Evolutionary conservation across 2,329 filamentous ascomycete genomes (phyloP), one percentile per base, ranked within the genome.

Genomic region (Hypoxylon sp.): DNA sequence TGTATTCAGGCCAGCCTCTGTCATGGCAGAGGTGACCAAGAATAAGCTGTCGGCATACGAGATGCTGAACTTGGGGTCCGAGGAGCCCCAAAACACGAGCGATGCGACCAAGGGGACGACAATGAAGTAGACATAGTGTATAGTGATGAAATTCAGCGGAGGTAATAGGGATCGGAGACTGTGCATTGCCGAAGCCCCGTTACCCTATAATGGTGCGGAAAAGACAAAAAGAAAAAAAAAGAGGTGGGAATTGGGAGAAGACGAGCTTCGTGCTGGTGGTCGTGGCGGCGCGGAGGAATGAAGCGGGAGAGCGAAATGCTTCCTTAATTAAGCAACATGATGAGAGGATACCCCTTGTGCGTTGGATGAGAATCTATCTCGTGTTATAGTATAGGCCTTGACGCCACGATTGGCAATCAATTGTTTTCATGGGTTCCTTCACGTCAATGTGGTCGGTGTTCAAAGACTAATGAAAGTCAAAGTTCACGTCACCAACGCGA

Each of bases 111-210:
- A 71, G 62, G 81, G 82, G 8, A 84, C 83, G 5, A 77, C 52
- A 62, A 90, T 80, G 73, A 91, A 91, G 77, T 91, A 91, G 40
- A 82, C 76, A 78, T 91, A 90, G 74, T 91, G 89, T 20, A 91
- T 72, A 0, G 85, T 87, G 69, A 89, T 85, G 72, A 89, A 90
- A 69, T 89, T 88, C 52, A 86, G 75, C 1, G 81, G 79, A 7
- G 81, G 81, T 30, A 82, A 65, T 61, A 76, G 69, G 3, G 48
- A 63, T 52, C 69, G 70, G 59, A 72, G 53, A 22, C 56, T 63
- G 52, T 61, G 65, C 71, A 73, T 73, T 40, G 42, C 58, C 58
- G 51, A 65, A 46, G 44, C 50, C 44, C 38, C 48, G 46, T 64
- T 50, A 18, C 18, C n/a, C 36, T 65, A 57, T 28, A 22, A 53